Evolutionary conservation across 2,329 filamentous ascomycete species (phyloP).

Genomic region (Microsporum canis): DNA sequence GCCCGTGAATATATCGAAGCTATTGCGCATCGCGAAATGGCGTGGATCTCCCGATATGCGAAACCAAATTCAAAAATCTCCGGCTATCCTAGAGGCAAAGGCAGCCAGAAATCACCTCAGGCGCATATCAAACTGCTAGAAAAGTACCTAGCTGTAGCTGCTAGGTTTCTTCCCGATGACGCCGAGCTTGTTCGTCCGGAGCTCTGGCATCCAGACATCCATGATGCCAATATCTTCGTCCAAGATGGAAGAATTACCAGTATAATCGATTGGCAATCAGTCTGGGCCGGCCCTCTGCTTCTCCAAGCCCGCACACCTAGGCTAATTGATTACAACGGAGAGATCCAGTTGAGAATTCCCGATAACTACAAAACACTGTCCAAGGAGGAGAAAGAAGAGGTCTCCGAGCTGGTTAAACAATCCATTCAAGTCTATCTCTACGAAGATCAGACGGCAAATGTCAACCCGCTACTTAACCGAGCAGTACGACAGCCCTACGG

Average conservation of each 20-base stretch:
- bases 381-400: slow-evolving; percentile 10
- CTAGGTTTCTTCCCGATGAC: slow-evolving; percentile 8
- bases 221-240: slow-evolving; percentile 32
- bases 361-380: slow-evolving; percentile 17
- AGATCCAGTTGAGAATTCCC: slow-evolving; percentile 17
- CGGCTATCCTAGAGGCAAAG: slow-evolving; percentile 9
- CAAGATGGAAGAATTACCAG: slow-evolving; percentile 23
- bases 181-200: slow-evolving; percentile 18
- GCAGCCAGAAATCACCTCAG: not conserved
- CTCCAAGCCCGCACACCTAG: not conserved
- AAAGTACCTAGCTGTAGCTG: slow-evolving; percentile 1
- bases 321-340: slow-evolving; percentile 18
- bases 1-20: slow-evolving; percentile 11
- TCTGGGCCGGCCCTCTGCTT: slow-evolving; percentile 1
- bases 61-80: not conserved
- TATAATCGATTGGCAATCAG: slow-evolving; percentile 22
- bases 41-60: slow-evolving; percentile 3
- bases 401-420: slow-evolving; percentile 10
- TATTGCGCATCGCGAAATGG: slow-evolving; percentile 7
- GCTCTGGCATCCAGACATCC: slow-evolving; percentile 34
- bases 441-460: slow-evolving; percentile 18
- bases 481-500: slow-evolving; percentile 17
- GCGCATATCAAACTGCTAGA: slow-evolving; percentile 7
- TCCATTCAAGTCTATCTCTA: slow-evolving; percentile 19
- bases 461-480: slow-evolving; percentile 15